These are phyloP conservation scores for Rubia occidens DNA, from an alignment of 305 asterid species.

Conservation along the genomic window DNA sequence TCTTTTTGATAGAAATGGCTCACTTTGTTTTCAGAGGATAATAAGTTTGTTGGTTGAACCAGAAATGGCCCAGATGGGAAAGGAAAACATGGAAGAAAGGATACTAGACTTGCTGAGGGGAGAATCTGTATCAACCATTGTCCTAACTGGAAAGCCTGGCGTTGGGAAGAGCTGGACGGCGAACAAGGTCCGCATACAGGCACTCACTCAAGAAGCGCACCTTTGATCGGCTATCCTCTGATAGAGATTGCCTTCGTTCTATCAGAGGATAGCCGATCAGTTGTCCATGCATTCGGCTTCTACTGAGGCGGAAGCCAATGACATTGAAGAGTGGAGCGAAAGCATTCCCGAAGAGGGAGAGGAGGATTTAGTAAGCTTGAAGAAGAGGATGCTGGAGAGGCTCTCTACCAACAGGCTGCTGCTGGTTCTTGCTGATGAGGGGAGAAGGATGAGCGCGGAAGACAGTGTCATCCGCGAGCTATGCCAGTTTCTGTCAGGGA, in stretches of 20 bases:
- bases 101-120: neutral
- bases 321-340: neutral
- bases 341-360: constrained; percentile 5
- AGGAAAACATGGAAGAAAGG: constrained; percentile 3
- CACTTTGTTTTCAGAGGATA: neutral
- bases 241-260: no score
- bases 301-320: constrained; percentile 14
- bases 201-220: constrained; percentile 13
- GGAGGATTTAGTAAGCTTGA: neutral
- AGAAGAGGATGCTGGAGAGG: constrained; percentile 7
- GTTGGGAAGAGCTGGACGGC: constrained; percentile 38
- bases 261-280: constrained; percentile 22
- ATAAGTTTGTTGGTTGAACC: neutral
- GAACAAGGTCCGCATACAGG: constrained; percentile 21
- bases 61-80: constrained; percentile 8
- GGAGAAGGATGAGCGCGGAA: neutral
- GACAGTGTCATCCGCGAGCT: neutral
- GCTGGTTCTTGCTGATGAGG: constrained; percentile 23
- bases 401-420: constrained; percentile 19
- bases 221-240: no score
- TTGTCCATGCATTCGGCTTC: constrained; percentile 16
- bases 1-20: no score
- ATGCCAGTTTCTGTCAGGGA: neutral
- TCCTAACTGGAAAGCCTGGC: constrained; percentile 26
- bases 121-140: constrained; percentile 12